Conservation (phyloP, 2,329 filamentous ascomycete genomes). For the Fusarium oligoseptatum region DNA sequence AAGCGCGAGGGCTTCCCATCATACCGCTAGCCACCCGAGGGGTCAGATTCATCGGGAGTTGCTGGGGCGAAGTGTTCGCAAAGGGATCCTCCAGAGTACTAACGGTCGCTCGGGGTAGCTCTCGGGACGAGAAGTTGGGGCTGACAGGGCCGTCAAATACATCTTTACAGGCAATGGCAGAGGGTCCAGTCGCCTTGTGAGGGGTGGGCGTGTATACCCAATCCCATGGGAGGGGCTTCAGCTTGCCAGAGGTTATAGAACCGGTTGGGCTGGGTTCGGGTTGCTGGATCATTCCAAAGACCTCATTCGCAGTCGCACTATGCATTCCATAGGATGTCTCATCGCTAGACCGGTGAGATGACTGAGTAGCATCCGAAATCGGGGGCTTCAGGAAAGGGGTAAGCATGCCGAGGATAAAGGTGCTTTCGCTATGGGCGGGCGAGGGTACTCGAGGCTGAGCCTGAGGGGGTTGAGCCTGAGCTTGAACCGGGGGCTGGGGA, state of each 20-base stretch:
- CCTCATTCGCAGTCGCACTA: constrained; percentile 63
- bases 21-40: constrained; percentile 28
- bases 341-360: constrained; percentile 47
- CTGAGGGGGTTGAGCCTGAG: constrained; percentile 7
- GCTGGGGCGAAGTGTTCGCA: constrained; percentile 42
- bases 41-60: constrained; percentile 23
- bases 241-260: constrained; percentile 49
- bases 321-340: constrained; percentile 69
- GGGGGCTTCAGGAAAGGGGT: constrained; percentile 63
- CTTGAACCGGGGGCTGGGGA: not conserved
- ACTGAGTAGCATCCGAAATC: constrained; percentile 55
- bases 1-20: constrained; percentile 37
- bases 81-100: constrained; percentile 50
- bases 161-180: constrained; percentile 38
- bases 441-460: constrained; percentile 24
- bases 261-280: constrained; percentile 49
- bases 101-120: constrained; percentile 17
- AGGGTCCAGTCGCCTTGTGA: constrained; percentile 37
- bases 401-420: constrained; percentile 60
- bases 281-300: constrained; percentile 59
- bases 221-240: constrained; percentile 63
- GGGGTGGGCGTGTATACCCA: constrained; percentile 60
- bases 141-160: constrained; percentile 46
- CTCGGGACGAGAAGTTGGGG: constrained; percentile 41
- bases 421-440: constrained; percentile 52